These are phyloP conservation scores for Chrysophaeum taylorii DNA, from an alignment of 352 stramenopile genomes.

Conservation along the genomic window DNA sequence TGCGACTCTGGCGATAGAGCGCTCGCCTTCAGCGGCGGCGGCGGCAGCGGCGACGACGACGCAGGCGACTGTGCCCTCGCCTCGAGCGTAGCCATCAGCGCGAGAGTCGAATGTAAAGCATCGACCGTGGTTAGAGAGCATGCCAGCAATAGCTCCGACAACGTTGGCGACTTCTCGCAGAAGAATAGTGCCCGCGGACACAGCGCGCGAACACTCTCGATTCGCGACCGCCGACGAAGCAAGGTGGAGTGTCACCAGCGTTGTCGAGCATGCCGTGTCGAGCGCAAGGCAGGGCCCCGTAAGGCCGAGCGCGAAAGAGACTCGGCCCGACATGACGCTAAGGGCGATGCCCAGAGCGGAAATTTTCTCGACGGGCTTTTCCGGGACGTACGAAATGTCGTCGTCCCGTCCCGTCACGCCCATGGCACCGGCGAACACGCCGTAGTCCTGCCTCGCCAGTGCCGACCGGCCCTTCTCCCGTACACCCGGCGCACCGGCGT, in stretches of 20 bases:
- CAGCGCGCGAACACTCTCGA: background rate
- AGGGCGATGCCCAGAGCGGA: too few relatives aligned
- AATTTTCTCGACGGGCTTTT: too few relatives aligned
- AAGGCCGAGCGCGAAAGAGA: background rate
- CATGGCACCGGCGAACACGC: too few relatives aligned
- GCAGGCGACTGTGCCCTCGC: background rate
- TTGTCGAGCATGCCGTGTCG: background rate
- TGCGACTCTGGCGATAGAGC: background rate
- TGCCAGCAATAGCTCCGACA: background rate
- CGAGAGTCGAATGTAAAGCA: background rate
- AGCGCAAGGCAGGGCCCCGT: background rate
- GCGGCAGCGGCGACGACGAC: background rate
- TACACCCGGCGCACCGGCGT: too few relatives aligned
- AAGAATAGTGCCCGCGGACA: background rate
- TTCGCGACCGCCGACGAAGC: background rate
- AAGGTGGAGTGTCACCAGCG: background rate
- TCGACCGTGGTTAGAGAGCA: background rate
- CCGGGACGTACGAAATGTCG: too few relatives aligned
- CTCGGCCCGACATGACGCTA: background rate
- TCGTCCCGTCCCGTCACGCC: too few relatives aligned
- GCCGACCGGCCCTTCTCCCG: too few relatives aligned
- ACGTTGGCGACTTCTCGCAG: background rate
- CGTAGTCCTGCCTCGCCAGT: too few relatives aligned
- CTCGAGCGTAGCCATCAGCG: background rate
- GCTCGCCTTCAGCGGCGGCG: too few relatives aligned